phyloP scores from a whole-genome alignment of 768 basidiomycete species.

The Lactifluus pinguis region DNA sequence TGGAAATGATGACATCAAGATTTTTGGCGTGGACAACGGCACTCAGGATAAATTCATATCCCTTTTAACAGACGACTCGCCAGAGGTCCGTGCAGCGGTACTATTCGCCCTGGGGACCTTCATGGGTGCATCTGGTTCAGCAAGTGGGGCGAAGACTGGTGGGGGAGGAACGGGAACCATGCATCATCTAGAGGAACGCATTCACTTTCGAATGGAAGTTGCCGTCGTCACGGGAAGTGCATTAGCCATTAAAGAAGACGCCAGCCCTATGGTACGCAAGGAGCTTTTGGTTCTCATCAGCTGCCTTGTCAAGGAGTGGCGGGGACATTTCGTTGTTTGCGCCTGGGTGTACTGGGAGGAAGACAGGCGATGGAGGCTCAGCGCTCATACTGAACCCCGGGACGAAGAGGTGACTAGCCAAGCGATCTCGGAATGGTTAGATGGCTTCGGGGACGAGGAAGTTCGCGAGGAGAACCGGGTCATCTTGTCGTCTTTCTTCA shows the following conservation, averaged over 20 bases:
- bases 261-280: conserved; percentile 92
- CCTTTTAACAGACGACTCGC: conserved; percentile 76
- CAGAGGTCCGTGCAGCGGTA: conserved; percentile 88
- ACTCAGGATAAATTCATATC: conserved; percentile 77
- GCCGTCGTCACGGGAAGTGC: conserved; percentile 85
- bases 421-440: conserved; percentile 74
- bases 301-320: conserved; percentile 91
- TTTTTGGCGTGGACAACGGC: conserved; percentile 66
- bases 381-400: conserved; percentile 26
- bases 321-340: conserved; percentile 91
- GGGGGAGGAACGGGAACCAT: conserved; percentile 83
- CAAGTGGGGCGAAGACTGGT: conserved; percentile 55
- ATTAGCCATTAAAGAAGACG: conserved; percentile 86
- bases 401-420: conserved; percentile 68
- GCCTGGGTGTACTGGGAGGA: conserved; percentile 97
- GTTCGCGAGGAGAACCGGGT: conserved; percentile 72
- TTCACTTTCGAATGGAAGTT: conserved; percentile 83
- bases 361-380: conserved; percentile 53
- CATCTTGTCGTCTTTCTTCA: conserved; percentile 86
- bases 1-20: conserved; percentile 81
- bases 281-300: conserved; percentile 88
- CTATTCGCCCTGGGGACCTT: conserved; percentile 90
- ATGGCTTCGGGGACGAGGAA: conserved; percentile 53
- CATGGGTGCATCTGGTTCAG: conserved; percentile 79
- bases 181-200: conserved; percentile 63